phyloP scores from a whole-genome alignment of 768 basidiomycete genomes.

The Sporobolomyces phaffii region DNA sequence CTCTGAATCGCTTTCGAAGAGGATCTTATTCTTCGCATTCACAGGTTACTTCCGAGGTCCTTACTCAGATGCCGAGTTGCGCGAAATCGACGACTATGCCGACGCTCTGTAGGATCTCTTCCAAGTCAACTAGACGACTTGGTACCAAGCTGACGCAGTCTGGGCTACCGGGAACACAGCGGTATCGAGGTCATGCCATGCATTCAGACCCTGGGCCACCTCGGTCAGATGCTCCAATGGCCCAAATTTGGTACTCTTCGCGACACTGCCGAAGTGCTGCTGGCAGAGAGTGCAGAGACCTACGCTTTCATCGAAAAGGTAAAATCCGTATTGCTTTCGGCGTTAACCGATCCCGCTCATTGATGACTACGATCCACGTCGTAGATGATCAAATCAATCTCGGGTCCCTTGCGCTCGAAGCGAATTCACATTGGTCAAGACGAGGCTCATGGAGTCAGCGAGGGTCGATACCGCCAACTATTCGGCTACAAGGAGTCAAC shows the following conservation, averaged over 20 bases:
- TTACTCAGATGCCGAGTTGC: slow-evolving; percentile 29
- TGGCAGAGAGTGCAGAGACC: slow-evolving; percentile 32
- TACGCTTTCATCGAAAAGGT: slow-evolving; percentile 41
- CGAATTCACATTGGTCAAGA: slow-evolving; percentile 40
- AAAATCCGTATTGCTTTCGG: not conserved
- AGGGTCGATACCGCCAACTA: slow-evolving; percentile 34
- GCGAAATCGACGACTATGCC: slow-evolving; percentile 41
- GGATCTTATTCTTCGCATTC: not conserved
- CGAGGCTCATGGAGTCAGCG: slow-evolving; percentile 39
- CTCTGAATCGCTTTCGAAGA: not conserved
- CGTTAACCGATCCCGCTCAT: not conserved
- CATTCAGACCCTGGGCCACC: slow-evolving; percentile 42
- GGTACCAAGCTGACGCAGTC: not conserved
- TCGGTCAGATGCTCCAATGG: slow-evolving; percentile 43
- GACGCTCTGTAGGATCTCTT: slow-evolving; percentile 23
- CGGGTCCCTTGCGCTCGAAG: slow-evolving; percentile 24
- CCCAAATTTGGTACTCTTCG: slow-evolving; percentile 32
- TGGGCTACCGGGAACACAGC: slow-evolving; percentile 1
- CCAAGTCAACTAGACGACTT: not conserved
- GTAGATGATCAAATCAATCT: slow-evolving; percentile 39
- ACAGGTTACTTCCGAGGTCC: slow-evolving; percentile 40
- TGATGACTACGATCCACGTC: not conserved
- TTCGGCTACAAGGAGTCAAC: slow-evolving; percentile 39
- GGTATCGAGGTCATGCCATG: slow-evolving; percentile 40
- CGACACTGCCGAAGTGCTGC: slow-evolving; percentile 40